Conservation (phyloP, 1,139 yeast genomes). For the Magnusiomyces fungicola region DNA sequence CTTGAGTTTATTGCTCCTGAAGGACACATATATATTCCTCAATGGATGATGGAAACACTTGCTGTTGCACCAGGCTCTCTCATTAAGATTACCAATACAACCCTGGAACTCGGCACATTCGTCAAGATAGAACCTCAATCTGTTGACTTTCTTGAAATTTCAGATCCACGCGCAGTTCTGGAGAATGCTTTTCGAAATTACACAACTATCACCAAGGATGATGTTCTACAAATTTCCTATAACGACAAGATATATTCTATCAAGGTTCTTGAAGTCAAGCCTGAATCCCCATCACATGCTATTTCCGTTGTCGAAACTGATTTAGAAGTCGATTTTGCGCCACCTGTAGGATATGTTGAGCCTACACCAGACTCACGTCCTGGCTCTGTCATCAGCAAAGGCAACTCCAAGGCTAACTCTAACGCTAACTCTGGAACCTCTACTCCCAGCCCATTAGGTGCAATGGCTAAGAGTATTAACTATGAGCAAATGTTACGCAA, state of each 20-base stretch:
- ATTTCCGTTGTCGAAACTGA: constrained; percentile 97
- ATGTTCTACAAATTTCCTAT: constrained; percentile 77
- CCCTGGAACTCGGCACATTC: constrained; percentile 76
- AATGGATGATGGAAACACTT: constrained; percentile 91
- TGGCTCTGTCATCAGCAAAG: constrained; percentile 8
- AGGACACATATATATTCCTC: constrained; percentile 90
- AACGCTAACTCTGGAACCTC: constrained; percentile 3
- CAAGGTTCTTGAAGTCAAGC: constrained; percentile 81
- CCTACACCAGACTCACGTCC: constrained; percentile 38
- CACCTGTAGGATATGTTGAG: constrained; percentile 97
- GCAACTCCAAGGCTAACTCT: constrained; percentile 2
- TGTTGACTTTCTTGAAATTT: constrained; percentile 83
- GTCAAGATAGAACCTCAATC: constrained; percentile 95
- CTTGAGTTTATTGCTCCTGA: constrained; percentile 95
- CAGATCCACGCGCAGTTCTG: constrained; percentile 93
- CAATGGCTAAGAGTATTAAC: constrained; percentile 74
- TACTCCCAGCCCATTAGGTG: constrained; percentile 40
- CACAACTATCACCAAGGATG: constrained; percentile 79
- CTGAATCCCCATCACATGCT: constrained; percentile 54
- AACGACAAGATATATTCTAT: constrained; percentile 75
- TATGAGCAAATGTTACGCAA: constrained; percentile 35
- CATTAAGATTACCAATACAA: constrained; percentile 61
- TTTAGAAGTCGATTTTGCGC: constrained; percentile 94
- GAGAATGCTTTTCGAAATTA: constrained; percentile 88
- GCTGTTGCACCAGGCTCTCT: constrained; percentile 70